Base-by-base conservation (phyloP, 257 asterid species). In the Solanum chaucha region DNA sequence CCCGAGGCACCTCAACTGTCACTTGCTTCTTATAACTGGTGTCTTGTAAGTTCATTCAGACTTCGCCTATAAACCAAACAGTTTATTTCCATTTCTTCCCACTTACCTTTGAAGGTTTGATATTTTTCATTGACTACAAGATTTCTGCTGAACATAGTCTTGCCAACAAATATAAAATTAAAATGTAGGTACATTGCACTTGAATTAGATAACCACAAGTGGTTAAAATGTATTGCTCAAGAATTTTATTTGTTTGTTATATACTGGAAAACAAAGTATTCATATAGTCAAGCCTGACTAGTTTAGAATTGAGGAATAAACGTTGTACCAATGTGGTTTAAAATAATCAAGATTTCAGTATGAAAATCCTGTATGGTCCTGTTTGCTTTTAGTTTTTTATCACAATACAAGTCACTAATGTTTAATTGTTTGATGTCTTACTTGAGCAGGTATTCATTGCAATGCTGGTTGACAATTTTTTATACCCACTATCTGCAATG, bases 1-100 rank as follows among this genome's bases (percentile, higher is more conserved):
- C 99, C 99, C 8, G 99, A 97, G 91, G 95, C 99, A 85, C 96
- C 97, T 88, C 96, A 92, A 46, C 85, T 97, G 70, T 94, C 99
- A 71, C 99, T 97, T 88, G 95, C 94, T 88, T 89, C 97, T 59
- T 97, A 96, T 89, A 97, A 97, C 91, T 97, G 99, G 99, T 93
- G 93, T 90, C 98, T 97, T 41, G 99, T 97, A 93, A 94, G 97
- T 93, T 84, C 87, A 34, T 44, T 88, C 19, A 41, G 41, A 32
- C 77, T 86, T 83, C 75, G 67, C 85, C 68, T 86, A 64, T n/a
- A 3, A 64, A 40, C 87, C 15, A 6, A 73, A 46, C 65, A 70
- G 15, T 71, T 44, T 82, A 71, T 28, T 48, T 48, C 30, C 44
- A 20, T 48, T 80, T 80, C 38, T 4, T 80, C 14, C 65, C 13